Conservation (phyloP, 1,139 yeast species). For the Candida anutae region DNA sequence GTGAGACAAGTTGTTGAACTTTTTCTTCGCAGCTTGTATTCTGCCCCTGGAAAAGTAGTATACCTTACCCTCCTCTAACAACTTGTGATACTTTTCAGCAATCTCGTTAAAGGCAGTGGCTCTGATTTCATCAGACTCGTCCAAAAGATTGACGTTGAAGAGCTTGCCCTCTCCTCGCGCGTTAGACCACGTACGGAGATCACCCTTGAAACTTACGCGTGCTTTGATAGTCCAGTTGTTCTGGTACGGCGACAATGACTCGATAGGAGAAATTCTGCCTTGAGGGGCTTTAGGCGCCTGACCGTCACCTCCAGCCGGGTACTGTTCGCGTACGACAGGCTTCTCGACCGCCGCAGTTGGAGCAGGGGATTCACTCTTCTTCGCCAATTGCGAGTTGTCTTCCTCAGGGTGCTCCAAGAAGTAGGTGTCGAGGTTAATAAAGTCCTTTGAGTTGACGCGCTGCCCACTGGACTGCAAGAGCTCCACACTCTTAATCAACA, state of each 20-base stretch:
- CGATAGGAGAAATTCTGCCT: constrained; percentile 58
- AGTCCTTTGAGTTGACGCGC: constrained; percentile 27
- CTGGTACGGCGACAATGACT: constrained; percentile 85
- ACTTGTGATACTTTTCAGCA: constrained; percentile 70
- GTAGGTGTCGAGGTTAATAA: constrained; percentile 44
- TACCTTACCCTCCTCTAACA: constrained; percentile 82
- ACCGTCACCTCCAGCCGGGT: constrained; percentile 10
- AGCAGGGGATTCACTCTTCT: constrained; percentile 12
- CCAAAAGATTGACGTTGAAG: constrained; percentile 80
- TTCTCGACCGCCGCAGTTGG: constrained; percentile 4
- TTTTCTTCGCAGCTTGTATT: constrained; percentile 77
- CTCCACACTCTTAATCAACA: constrained; percentile 46
- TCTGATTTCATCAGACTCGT: constrained; percentile 92
- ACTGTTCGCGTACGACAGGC: constrained; percentile 6
- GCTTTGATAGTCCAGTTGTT: constrained; percentile 90
- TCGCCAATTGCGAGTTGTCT: constrained; percentile 23
- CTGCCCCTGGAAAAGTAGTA: constrained; percentile 79
- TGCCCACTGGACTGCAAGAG: constrained; percentile 35
- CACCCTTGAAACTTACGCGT: constrained; percentile 82
- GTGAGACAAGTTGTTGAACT: constrained; percentile 75
- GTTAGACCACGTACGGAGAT: constrained; percentile 82
- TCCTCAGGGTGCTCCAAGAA: constrained; percentile 50
- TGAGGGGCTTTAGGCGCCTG: constrained; percentile 8
- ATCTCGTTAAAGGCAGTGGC: constrained; percentile 91
- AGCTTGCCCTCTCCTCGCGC: constrained; percentile 85